Percentiles rank a stretch among this genome's conserved stretches.
These are phyloP conservation scores for Primulina tabacum DNA, from an alignment of 257 asterid genomes.

Conservation along the genomic window DNA sequence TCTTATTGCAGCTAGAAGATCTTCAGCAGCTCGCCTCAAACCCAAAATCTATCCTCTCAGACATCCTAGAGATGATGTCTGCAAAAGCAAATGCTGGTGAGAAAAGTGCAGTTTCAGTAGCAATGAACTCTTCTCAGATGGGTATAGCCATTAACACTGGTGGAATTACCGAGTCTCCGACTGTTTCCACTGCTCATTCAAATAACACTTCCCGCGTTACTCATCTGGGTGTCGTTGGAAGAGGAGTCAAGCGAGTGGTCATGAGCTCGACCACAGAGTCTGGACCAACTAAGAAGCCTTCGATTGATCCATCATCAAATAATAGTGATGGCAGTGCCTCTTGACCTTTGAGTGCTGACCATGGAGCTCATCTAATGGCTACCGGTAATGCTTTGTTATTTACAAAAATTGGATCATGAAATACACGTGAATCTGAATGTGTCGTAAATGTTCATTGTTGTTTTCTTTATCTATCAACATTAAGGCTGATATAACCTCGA, in stretches of 20 bases:
- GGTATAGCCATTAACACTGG: conserved; percentile 35
- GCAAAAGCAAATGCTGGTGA: conserved; percentile 54
- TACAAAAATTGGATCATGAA: not conserved
- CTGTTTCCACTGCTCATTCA: conserved; percentile 69
- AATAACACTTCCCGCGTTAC: conserved; percentile 61
- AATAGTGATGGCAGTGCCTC: conserved; percentile 42
- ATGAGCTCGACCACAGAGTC: conserved; percentile 49
- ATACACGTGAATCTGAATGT: not conserved
- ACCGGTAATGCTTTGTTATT: not conserved
- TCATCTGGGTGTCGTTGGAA: conserved; percentile 90
- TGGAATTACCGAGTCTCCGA: conserved; percentile 48
- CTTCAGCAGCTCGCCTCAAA: conserved; percentile 71
- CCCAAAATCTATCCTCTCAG: conserved; percentile 72
- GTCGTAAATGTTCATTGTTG: not conserved
- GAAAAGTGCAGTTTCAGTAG: conserved; percentile 35
- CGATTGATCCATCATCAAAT: conserved; percentile 48
- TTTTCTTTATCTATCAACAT: not conserved
- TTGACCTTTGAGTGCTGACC: conserved; percentile 25
- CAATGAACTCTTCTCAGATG: conserved; percentile 51
- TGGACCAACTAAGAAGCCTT: conserved; percentile 56
- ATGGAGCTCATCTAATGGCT: not conserved
- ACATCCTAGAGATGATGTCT: conserved; percentile 52
- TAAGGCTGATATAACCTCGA: not conserved
- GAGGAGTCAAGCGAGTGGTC: conserved; percentile 89
- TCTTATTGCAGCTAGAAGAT: conserved; percentile 79